phyloP scores from a whole-genome alignment of 2,329 filamentous ascomycete species.

The Fusarium goolgardi region DNA sequence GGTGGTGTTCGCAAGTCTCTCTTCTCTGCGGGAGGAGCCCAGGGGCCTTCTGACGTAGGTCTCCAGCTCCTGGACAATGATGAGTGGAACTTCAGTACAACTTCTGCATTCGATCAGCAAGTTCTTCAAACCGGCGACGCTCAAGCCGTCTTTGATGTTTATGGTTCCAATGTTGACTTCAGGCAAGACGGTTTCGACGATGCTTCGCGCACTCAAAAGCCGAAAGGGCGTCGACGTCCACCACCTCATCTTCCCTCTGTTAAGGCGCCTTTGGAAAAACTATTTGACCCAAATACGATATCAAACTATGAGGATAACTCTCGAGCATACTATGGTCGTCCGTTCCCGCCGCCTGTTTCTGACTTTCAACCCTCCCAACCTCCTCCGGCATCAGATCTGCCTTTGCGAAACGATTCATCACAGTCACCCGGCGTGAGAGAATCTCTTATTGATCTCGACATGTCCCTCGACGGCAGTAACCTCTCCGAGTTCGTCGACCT shows the following conservation, averaged over 20 bases:
- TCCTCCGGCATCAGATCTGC: conserved; percentile 61
- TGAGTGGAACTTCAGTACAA: conserved; percentile 76
- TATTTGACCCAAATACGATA: conserved; percentile 74
- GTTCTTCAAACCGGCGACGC: conserved; percentile 65
- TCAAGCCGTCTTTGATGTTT: conserved; percentile 70
- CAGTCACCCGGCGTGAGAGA: conserved; percentile 65
- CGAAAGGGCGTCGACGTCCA: conserved; percentile 65
- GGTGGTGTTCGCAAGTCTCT: conserved; percentile 77
- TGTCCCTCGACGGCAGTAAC: conserved; percentile 66
- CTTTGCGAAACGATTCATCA: conserved; percentile 67
- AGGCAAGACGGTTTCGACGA: conserved; percentile 58
- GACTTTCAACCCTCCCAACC: conserved; percentile 61
- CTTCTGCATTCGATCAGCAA: conserved; percentile 71
- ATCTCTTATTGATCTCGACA: conserved; percentile 73
- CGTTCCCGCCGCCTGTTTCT: conserved; percentile 52
- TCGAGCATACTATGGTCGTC: conserved; percentile 67
- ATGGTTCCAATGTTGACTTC: conserved; percentile 69
- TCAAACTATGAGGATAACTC: conserved; percentile 74
- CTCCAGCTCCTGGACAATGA: conserved; percentile 63
- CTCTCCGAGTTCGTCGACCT: conserved; percentile 70
- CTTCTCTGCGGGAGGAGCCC: conserved; percentile 69
- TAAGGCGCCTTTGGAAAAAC: conserved; percentile 70
- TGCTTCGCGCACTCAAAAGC: conserved; percentile 64
- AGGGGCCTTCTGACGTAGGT: conserved; percentile 60
- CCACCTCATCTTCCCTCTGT: conserved; percentile 68